Base-by-base conservation (phyloP, 148 eudicot genomes). In the Rhododendron ovatum region DNA sequence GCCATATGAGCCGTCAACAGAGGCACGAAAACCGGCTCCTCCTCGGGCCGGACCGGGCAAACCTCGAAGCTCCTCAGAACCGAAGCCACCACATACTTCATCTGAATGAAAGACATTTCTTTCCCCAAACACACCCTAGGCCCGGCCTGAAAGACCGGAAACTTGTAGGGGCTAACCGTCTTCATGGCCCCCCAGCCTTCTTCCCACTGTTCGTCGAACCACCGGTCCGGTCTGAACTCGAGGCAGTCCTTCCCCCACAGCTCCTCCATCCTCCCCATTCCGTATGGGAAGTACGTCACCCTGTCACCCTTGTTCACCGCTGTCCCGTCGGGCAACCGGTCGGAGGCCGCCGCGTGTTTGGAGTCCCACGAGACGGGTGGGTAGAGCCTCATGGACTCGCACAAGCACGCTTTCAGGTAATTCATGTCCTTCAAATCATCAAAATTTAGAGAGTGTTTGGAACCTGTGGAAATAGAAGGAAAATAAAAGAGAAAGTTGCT, bases 301-400 rank as follows among this genome's bases (percentile, higher is more conserved):
- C 98, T 86, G 33, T 93, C 88, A 3, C 98, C 98, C 50, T 84
- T 83, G 24, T 83, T 61, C 3, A 95, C 92, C 77, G 9, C 61
- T 0, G 98, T 95, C 43, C 98, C 98, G 67, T 96, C 98, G 0
- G 98, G 99, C 61, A 96, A 89, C 17, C 90, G 88, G 82, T 96
- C 99, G 55, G 93, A 91, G 2, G 28, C 74, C 12, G 63, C 87
- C 5, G 98, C 98, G 53, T 96, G 98, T 80, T 96, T 96, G 6
- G 98, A 96, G 90, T 96, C 98, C 98, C 98, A 96, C n/a, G 89
- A 92, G 43, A 96, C 98, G 14, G 98, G 98, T 4, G 98, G 98
- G 63, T 93, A 96, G 1, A 96, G 90, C 89, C 98, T 87, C 98
- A 96, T 93, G 3, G 94, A 82, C 86, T 96, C 98, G 50, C 93